Base-by-base conservation (phyloP, 306 rosid genomes). In the Spatholobus suberectus region DNA sequence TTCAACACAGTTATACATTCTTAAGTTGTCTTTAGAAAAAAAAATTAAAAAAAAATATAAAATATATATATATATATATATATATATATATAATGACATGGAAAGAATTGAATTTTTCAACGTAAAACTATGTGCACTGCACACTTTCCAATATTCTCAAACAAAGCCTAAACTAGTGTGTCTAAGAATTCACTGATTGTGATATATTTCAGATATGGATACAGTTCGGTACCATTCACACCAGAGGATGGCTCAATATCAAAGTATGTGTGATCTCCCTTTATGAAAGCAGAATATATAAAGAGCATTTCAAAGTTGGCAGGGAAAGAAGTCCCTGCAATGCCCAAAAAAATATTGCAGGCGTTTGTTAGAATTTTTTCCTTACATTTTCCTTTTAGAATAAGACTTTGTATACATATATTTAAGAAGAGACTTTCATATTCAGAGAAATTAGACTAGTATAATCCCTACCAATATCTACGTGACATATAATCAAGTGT, bases 261-360 rank as follows among this genome's bases (percentile, higher is more conserved):
- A 17, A 91, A 94, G 89, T 89, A 88, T 5, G 92, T 92, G 13
- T 94, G 98, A 88, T 94, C 96, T n/a, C 97, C 96, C 73, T 90
- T 91, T 32, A 94, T 38, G 85, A 92, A 94, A 88, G 90, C 91
- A 82, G 97, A 94, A 83, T 92, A 94, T 81, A 88, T 87, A 79
- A 92, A 92, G 8, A 91, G 73, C 84, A 85, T 41, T 72, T 83
- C 84, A 65, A 81, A 65, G 87, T 92, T 92, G 55, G 72, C 72
- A 26, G 98, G 98, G 86, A 85, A 92, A 26, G 96, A 84, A 35
- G 91, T 86, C 49, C 72, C 98, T 94, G 94, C 87, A 78, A 77
- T 44, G 81, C 82, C 77, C 40, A 23, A 23, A 5, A 23, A 79
- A 26, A 5, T n/a, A 44, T 17, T 34, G 23, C 12, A 63, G 35